phyloP scores from a whole-genome alignment of 805 yeast genomes.

The Zygosaccharomyces bisporus region DNA sequence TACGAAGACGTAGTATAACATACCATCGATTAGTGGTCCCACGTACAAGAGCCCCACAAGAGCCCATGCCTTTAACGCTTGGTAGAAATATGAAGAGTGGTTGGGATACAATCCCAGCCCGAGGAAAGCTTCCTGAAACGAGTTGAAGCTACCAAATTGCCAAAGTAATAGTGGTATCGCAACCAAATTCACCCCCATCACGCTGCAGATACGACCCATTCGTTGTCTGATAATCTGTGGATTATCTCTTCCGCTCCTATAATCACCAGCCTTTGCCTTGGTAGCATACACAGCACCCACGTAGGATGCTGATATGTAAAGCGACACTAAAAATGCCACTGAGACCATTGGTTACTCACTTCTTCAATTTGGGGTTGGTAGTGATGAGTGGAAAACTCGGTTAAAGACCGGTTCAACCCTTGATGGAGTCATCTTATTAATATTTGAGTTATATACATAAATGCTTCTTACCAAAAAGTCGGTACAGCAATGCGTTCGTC shows the following conservation, averaged over 20 bases:
- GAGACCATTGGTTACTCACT: constrained; percentile 1
- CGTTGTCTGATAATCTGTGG: constrained; percentile 29
- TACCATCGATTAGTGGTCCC: constrained; percentile 26
- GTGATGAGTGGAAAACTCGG: not conserved
- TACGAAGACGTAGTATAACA: constrained; percentile 21
- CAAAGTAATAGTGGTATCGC: constrained; percentile 21
- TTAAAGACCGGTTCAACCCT: constrained; percentile 3
- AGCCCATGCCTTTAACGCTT: constrained; percentile 13
- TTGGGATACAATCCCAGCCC: constrained; percentile 29
- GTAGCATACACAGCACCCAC: constrained; percentile 27
- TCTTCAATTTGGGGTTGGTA: not conserved
- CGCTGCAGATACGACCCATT: constrained; percentile 20
- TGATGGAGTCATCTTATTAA: not conserved
- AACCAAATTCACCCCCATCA: constrained; percentile 19
- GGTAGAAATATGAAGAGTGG: constrained; percentile 11
- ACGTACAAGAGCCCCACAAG: constrained; percentile 24
- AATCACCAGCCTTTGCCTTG: constrained; percentile 18
- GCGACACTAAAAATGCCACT: constrained; percentile 12
- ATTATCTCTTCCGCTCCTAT: constrained; percentile 31
- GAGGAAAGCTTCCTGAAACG: constrained; percentile 17
- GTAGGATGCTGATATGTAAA: constrained; percentile 30
- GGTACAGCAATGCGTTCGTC: constrained; percentile 48
- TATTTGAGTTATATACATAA: constrained; percentile 24
- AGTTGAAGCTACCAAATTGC: not conserved
- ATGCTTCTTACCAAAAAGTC: constrained; percentile 46